Conservation (phyloP, 441 rosid genomes). For the Manihot esculenta region DNA sequence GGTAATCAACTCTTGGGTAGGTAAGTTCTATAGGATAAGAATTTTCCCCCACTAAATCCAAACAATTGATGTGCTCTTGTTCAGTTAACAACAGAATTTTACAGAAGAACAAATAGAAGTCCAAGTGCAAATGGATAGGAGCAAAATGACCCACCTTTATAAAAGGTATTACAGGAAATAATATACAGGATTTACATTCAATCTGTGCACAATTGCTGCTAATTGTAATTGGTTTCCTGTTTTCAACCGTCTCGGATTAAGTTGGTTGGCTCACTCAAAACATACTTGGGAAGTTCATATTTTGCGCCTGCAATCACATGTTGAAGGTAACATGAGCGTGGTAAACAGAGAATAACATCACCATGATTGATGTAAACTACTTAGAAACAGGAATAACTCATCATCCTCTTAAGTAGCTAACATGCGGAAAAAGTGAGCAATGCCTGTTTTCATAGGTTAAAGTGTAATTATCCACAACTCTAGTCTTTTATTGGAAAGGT, state of each 20-base stretch:
- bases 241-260: conserved; percentile 51
- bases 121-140: background rate
- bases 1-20: background rate
- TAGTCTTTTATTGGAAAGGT: background rate
- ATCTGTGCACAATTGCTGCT: conserved; percentile 18
- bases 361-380: background rate
- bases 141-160: conserved; percentile 18
- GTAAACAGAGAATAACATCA: background rate
- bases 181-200: conserved; percentile 53
- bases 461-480: background rate
- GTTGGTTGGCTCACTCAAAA: conserved; percentile 84
- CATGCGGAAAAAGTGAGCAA: background rate
- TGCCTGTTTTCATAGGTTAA: background rate
- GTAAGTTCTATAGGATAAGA: background rate
- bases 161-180: conserved; percentile 18
- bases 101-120: conserved; percentile 10
- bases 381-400: background rate
- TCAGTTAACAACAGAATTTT: conserved; percentile 12
- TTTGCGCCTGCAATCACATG: conserved; percentile 60
- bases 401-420: background rate
- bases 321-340: background rate
- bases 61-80: conserved; percentile 10
- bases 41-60: conserved; percentile 7
- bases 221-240: conserved; percentile 12
- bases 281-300: conserved; percentile 85